phyloP scores from a whole-genome alignment of 306 rosid species.

The Mimosa pudica region DNA sequence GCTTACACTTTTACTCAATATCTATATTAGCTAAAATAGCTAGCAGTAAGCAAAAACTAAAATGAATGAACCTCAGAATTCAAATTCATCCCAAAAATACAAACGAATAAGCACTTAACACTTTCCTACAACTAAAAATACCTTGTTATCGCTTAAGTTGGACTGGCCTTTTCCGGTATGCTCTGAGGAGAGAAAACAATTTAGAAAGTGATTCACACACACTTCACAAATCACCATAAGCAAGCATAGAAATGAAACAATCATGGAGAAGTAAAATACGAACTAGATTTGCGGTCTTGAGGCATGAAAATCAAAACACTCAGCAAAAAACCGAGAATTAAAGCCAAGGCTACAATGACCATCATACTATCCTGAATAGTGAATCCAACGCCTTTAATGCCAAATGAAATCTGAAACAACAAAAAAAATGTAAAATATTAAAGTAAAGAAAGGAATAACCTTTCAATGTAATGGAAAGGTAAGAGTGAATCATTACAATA shows the following conservation, averaged over 20 bases:
- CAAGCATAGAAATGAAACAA: background rate
- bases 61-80: background rate
- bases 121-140: conserved; percentile 4
- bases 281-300: conserved; percentile 49
- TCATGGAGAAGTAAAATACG: background rate
- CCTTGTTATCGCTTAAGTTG: conserved; percentile 51
- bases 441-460: background rate
- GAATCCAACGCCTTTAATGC: conserved; percentile 30
- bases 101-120: background rate
- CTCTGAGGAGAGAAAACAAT: conserved; percentile 48
- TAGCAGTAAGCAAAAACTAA: background rate
- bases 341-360: conserved; percentile 49
- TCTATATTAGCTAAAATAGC: background rate
- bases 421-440: conserved; percentile 23
- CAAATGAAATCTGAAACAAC: conserved; percentile 37
- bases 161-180: conserved; percentile 37
- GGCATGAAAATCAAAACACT: conserved; percentile 51
- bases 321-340: conserved; percentile 54
- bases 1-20: background rate
- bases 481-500: background rate
- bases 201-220: background rate
- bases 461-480: background rate
- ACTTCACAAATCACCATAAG: conserved; percentile 1
- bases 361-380: conserved; percentile 43
- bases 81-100: background rate